phyloP scores from a whole-genome alignment of 2,329 filamentous ascomycete species.

The Emergomyces orientalis region DNA sequence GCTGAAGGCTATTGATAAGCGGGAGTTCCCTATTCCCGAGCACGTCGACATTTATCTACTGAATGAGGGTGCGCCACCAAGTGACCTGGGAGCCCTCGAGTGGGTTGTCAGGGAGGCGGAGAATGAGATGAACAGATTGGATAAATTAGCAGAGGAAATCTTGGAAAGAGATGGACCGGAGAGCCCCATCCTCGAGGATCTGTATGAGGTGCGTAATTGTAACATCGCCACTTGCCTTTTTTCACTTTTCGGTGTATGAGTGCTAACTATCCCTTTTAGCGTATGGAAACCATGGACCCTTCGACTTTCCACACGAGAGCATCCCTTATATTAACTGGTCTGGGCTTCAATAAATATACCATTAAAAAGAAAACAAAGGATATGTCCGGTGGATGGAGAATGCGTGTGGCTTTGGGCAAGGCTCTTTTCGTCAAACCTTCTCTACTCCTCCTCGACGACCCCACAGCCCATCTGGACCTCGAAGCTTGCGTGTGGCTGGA shows the following conservation, averaged over 20 bases:
- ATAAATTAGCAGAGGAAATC: slow-evolving; percentile 78
- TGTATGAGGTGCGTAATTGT: slow-evolving; percentile 70
- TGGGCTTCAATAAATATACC: slow-evolving; percentile 96
- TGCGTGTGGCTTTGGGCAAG: slow-evolving; percentile 96
- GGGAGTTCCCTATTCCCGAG: slow-evolving; percentile 92
- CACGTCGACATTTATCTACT: slow-evolving; percentile 97
- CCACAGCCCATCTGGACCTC: slow-evolving; percentile 96
- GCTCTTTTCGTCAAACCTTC: slow-evolving; percentile 98
- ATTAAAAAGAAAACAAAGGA: slow-evolving; percentile 99
- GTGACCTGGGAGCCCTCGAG: slow-evolving; percentile 81
- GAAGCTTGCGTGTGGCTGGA: slow-evolving; percentile 99
- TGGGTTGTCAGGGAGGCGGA: slow-evolving; percentile 96
- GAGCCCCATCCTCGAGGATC: slow-evolving; percentile 76
- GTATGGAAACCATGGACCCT: slow-evolving; percentile 98
- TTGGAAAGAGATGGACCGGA: slow-evolving; percentile 90
- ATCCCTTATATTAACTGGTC: slow-evolving; percentile 93
- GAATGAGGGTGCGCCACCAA: slow-evolving; percentile 89
- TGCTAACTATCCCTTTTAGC: slow-evolving; percentile 45
- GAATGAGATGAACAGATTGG: slow-evolving; percentile 81
- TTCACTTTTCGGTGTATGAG: not conserved
- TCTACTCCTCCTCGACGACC: slow-evolving; percentile 90
- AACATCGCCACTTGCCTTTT: not conserved
- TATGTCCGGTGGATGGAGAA: slow-evolving; percentile 99
- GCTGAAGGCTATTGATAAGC: slow-evolving; percentile 83
- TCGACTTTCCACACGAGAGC: slow-evolving; percentile 94